These are phyloP conservation scores for Cinchona pubescens DNA, from an alignment of 257 asterid species.

Conservation along the genomic window DNA sequence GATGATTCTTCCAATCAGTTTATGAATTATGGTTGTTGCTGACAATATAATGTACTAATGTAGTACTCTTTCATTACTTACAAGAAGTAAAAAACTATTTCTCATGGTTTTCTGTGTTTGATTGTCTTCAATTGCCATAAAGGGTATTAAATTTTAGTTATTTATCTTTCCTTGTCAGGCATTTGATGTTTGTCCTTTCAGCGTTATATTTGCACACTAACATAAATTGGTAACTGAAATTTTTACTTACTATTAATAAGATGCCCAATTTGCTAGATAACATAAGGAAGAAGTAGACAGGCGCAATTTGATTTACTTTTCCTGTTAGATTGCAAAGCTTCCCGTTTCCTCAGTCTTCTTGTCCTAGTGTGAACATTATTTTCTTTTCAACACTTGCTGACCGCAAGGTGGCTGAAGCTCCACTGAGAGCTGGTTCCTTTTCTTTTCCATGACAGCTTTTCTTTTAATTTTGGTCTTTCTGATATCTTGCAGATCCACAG, in stretches of 20 bases:
- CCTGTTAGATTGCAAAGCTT: too few relatives aligned
- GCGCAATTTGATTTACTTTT: background rate
- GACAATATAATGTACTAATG: background rate
- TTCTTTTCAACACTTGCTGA: too few relatives aligned
- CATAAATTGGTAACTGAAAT: background rate
- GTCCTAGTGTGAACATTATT: too few relatives aligned
- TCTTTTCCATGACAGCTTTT: background rate
- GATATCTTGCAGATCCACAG: slow-evolving; percentile 74
- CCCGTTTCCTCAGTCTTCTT: too few relatives aligned
- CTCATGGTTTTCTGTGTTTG: background rate
- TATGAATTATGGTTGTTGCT: background rate
- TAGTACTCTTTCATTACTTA: background rate
- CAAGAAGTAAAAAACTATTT: background rate
- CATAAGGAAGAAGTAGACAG: background rate
- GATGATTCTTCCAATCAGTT: background rate
- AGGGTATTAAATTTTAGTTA: background rate
- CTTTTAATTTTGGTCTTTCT: background rate
- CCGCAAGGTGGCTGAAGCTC: too few relatives aligned
- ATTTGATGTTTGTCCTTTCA: background rate
- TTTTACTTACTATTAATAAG: background rate
- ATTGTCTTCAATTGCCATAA: background rate
- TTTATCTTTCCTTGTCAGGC: too few relatives aligned
- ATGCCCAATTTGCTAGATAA: background rate
- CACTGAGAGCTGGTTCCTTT: too few relatives aligned
- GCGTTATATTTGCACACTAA: background rate